These are phyloP conservation scores for Epichloe bromicola DNA, from an alignment of 2,329 filamentous ascomycete species.

Conservation along the genomic window DNA sequence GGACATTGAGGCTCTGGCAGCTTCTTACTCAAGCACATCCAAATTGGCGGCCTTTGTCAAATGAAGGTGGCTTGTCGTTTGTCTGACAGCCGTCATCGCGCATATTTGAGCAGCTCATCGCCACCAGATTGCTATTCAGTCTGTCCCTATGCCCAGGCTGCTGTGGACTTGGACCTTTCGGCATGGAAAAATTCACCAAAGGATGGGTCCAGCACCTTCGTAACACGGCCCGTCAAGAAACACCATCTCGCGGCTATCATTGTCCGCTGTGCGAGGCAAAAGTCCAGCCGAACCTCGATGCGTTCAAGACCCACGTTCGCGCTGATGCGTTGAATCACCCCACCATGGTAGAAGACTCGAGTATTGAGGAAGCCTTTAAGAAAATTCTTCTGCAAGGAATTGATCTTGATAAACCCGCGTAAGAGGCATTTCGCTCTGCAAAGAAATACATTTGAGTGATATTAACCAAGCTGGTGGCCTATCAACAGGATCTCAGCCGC, in stretches of 20 bases:
- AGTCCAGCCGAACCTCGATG: conserved; percentile 12
- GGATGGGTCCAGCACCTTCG: conserved; percentile 14
- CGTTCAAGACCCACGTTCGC: conserved; percentile 15
- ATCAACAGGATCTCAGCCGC: background rate
- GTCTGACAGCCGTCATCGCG: background rate
- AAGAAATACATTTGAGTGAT: background rate
- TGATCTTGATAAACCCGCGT: background rate
- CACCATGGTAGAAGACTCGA: conserved; percentile 11
- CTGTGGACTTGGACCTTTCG: background rate
- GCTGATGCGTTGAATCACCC: conserved; percentile 9
- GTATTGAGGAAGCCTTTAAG: conserved; percentile 15
- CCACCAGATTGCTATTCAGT: background rate
- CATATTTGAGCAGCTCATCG: background rate
- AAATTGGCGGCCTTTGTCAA: background rate
- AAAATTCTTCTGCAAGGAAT: conserved; percentile 9
- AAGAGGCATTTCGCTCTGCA: background rate
- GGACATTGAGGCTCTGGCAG: background rate
- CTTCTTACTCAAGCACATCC: background rate
- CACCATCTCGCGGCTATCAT: conserved; percentile 4
- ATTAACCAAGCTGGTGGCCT: background rate
- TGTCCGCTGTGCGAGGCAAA: conserved; percentile 15
- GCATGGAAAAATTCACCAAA: conserved; percentile 8
- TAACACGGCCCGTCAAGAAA: conserved; percentile 11
- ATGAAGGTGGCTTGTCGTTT: background rate
- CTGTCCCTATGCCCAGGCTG: background rate